Evolutionary conservation across 805 yeast genomes (phyloP).

Genomic region (Debaryomyces castellii): DNA sequence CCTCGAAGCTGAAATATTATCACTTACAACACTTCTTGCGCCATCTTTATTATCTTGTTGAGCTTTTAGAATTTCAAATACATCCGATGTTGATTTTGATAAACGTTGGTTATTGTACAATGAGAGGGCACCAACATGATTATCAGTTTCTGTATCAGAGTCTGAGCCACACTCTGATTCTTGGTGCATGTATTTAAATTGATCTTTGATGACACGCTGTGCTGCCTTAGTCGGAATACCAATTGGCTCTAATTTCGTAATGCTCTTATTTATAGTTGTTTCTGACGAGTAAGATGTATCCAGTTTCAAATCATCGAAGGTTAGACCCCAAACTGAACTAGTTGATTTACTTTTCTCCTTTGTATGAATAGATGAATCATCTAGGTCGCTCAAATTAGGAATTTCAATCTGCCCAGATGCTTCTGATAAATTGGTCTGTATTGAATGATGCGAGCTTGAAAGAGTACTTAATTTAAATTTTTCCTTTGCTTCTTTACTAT

Average conservation of each 20-base stretch:
- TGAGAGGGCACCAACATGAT: conserved; percentile 22
- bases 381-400: conserved; percentile 33
- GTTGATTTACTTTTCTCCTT: conserved; percentile 3
- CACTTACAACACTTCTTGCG: background rate
- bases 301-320: conserved; percentile 24
- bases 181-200: conserved; percentile 20
- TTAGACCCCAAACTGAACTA: conserved; percentile 18
- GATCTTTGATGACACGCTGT: conserved; percentile 23
- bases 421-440: conserved; percentile 15
- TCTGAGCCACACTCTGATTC: conserved; percentile 7
- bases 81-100: conserved; percentile 16
- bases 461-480: conserved; percentile 8
- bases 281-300: conserved; percentile 18
- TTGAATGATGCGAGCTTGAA: conserved; percentile 13
- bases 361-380: background rate
- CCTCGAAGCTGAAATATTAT: background rate
- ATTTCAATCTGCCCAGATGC: conserved; percentile 41
- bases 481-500: conserved; percentile 17
- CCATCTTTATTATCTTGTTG: conserved; percentile 6
- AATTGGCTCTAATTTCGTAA: conserved; percentile 27
- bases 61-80: background rate
- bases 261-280: conserved; percentile 5
- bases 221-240: conserved; percentile 37
- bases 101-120: conserved; percentile 11
- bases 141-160: conserved; percentile 31